Evolutionary conservation across 1,284 basidiomycete species (phyloP).

Genomic region (Chalciporus piperatoides): DNA sequence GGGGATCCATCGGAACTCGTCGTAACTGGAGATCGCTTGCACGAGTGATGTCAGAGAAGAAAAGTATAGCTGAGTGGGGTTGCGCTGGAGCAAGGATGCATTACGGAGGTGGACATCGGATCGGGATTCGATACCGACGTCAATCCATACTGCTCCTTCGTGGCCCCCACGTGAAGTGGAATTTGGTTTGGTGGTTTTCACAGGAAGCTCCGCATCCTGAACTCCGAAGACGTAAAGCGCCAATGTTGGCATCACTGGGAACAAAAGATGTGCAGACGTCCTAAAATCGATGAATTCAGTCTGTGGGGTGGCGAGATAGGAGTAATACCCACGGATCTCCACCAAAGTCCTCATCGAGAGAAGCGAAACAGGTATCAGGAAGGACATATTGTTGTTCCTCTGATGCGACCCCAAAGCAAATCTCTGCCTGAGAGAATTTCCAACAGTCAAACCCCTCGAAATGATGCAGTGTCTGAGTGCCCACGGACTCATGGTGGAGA

Average conservation of each 20-base stretch:
- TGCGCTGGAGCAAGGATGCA: conserved; percentile 50
- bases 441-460: conserved; percentile 29
- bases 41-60: conserved; percentile 47
- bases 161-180: not conserved
- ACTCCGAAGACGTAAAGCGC: conserved; percentile 46
- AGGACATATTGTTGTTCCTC: conserved; percentile 37
- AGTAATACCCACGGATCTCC: conserved; percentile 23
- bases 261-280: conserved; percentile 46
- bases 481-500: conserved; percentile 13
- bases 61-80: conserved; percentile 46
- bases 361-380: conserved; percentile 36
- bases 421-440: conserved; percentile 32
- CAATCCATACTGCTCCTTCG: conserved; percentile 30
- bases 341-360: conserved; percentile 33
- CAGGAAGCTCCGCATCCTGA: conserved; percentile 15
- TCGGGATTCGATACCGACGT: conserved; percentile 47
- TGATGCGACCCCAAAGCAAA: conserved; percentile 34
- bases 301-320: not conserved
- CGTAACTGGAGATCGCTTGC: conserved; percentile 48
- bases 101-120: conserved; percentile 54
- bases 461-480: conserved; percentile 2
- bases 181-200: not conserved
- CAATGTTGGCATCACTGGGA: conserved; percentile 50
- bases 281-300: conserved; percentile 21
- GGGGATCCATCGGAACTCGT: conserved; percentile 48